Percentiles rank a stretch among this genome's conserved stretches.
Evolutionary conservation across 192 early-diverging fungal species (phyloP).

Genomic region (Spinellus fusiger): DNA sequence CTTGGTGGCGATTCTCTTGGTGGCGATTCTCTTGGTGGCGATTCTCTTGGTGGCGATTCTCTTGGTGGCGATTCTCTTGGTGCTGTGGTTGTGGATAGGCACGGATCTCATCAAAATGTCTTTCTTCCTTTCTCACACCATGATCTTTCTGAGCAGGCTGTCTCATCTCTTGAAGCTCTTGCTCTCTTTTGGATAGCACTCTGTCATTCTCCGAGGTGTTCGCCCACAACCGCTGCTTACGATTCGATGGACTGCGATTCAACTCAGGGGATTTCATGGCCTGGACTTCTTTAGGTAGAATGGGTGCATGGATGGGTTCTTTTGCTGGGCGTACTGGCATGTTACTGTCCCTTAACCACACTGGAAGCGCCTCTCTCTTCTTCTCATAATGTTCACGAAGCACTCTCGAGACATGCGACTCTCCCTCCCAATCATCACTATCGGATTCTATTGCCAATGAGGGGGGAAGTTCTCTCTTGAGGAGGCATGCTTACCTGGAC

Average conservation of each 20-base stretch:
- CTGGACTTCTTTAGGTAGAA: neutral
- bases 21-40: no score
- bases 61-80: neutral
- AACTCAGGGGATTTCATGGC: neutral
- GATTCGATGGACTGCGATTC: neutral
- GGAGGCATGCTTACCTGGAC: slow-evolving; percentile 18
- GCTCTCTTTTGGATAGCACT: slow-evolving; percentile 4
- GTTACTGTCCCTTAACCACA: slow-evolving; percentile 17
- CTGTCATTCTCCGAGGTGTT: neutral
- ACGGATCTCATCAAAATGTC: no score
- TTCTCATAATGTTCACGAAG: slow-evolving; percentile 48
- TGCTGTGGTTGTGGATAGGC: no score
- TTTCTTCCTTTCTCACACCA: no score
- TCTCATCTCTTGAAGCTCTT: slow-evolving; percentile 6
- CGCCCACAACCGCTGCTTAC: slow-evolving; percentile 2
- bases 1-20: no score
- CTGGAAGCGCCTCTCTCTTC: slow-evolving; percentile 32
- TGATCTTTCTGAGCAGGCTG: slow-evolving; percentile 7
- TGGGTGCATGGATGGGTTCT: neutral
- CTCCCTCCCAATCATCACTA: slow-evolving; percentile 48
- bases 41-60: no score
- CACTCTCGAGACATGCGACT: slow-evolving; percentile 46
- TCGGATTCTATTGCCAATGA: slow-evolving; percentile 43
- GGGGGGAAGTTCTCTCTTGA: neutral
- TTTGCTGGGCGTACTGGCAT: neutral